Conservation (phyloP, 257 asterid species). For the Jacaranda copaia region DNA sequence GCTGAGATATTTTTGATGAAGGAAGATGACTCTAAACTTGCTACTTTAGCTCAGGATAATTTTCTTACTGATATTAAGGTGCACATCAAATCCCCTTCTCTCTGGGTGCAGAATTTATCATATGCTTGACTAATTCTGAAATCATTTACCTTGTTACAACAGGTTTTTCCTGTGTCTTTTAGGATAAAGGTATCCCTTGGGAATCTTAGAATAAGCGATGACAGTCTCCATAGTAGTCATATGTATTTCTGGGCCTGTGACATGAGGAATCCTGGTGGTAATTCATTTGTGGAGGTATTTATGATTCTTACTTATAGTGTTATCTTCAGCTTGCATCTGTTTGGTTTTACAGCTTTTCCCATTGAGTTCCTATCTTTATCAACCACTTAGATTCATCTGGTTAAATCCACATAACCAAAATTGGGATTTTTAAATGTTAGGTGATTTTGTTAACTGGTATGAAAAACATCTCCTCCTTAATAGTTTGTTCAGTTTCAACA, state of each 20-base stretch:
- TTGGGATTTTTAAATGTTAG: neutral
- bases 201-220: conserved; percentile 94
- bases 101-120: conserved; percentile 28
- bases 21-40: conserved; percentile 83
- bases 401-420: conserved; percentile 3
- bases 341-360: conserved; percentile 19
- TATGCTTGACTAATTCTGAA: conserved; percentile 36
- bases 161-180: conserved; percentile 97
- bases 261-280: conserved; percentile 99
- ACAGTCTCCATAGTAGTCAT: conserved; percentile 79
- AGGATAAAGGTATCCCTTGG: conserved; percentile 96
- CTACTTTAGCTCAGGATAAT: conserved; percentile 88
- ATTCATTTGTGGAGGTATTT: conserved; percentile 92
- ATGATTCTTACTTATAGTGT: conserved; percentile 24
- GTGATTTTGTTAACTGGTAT: neutral
- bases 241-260: conserved; percentile 97
- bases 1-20: conserved; percentile 95
- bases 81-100: conserved; percentile 29
- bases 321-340: conserved; percentile 20
- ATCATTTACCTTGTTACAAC: conserved; percentile 32
- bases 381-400: neutral
- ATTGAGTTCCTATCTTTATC: neutral
- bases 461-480: no score
- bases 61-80: conserved; percentile 92
- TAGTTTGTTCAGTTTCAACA: neutral